Conservation (phyloP, 371 early-diverging fungal species). For the Chytridium lagenaria region DNA sequence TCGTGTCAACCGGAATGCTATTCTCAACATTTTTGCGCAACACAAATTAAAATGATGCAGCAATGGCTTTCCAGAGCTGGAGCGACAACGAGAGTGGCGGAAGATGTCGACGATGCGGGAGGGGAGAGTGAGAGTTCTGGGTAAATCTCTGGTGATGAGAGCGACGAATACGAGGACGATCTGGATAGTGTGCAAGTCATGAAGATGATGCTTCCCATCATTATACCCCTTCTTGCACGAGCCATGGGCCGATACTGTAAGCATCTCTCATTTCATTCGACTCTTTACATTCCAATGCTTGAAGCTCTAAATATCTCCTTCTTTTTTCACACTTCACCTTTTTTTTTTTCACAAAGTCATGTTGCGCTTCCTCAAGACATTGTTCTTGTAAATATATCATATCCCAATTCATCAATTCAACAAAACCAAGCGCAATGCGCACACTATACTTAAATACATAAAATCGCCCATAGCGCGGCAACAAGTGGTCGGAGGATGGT, state of each 20-base stretch:
- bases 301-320: too few relatives aligned
- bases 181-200: background rate
- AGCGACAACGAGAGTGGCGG: background rate
- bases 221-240: conserved; percentile 7
- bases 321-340: too few relatives aligned
- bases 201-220: conserved; percentile 7
- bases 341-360: background rate
- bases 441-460: too few relatives aligned
- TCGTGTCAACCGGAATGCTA: background rate
- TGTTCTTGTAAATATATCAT: background rate
- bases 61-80: background rate
- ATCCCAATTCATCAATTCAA: too few relatives aligned
- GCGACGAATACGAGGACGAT: conserved; percentile 9
- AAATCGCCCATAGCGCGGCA: background rate
- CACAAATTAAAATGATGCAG: conserved; percentile 2
- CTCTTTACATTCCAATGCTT: background rate
- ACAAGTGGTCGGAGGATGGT: background rate
- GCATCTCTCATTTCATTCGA: background rate
- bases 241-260: conserved; percentile 13
- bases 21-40: background rate
- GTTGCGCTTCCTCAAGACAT: background rate
- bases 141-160: background rate
- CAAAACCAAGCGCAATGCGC: too few relatives aligned
- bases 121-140: too few relatives aligned
- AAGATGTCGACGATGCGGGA: too few relatives aligned